Evolutionary conservation across 2,329 filamentous ascomycete genomes (phyloP), one percentile per base, ranked within the genome.

Genomic region (Paraphaeosphaeria minitans): DNA sequence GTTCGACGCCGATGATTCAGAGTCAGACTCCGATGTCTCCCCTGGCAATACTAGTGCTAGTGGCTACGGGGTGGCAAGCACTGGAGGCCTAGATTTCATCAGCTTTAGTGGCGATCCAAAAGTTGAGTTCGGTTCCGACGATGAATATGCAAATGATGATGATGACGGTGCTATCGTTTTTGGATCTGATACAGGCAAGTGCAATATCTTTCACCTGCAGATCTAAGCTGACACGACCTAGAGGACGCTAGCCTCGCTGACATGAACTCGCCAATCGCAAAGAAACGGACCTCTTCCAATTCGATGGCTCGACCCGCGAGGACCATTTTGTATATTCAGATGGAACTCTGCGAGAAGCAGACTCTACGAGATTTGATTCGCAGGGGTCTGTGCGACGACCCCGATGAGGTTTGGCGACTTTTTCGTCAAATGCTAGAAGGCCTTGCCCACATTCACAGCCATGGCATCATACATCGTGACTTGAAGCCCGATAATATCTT

Each of bases 401-500:
- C 85, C 1, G 85, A 92, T 29, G 90, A 96, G 68, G 86, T 90
- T 16, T 99, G 95, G 95, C 87, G 93, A 31, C 82, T 98, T 4
- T 93, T 98, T 65, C 87, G 94, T 33, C 94, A 98, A 69, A 89
- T 98, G 12, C 80, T 98, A 4, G 93, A 98, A 75, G 95, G 94
- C 0, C 79, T 99, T 42, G 88, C 87, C 14, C 92, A 98, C 73
- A 95, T 99, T 45, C 95, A 99, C 75, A 86, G 89, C 12, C 84
- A 94, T 58, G 93, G 91, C 51, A 96, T 99, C 64, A 95, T 98
- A 14, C 95, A 99, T 75, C 89, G 95, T 9, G 95, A 99, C 75
- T 82, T 99, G 29, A 99, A 99, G 74, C 95, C 95, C 0, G 95
- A 98, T 72, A 99, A 99, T 65, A 89, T 99, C 31, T 99, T 99